Base-by-base conservation (phyloP, 148 eudicot genomes). In the Oxyria digyna region DNA sequence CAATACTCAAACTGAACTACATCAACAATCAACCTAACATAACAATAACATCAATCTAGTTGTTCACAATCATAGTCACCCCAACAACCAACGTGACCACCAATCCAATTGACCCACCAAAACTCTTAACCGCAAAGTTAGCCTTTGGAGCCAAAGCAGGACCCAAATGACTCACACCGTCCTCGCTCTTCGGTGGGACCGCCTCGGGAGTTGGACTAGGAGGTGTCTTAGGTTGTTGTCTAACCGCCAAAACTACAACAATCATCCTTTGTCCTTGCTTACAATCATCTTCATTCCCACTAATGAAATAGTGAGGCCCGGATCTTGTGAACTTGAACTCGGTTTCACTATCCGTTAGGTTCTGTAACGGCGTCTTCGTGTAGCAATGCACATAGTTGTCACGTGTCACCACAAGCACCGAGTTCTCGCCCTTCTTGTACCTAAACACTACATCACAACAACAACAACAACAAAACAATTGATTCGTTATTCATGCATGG, bases 231-330 rank as follows among this genome's bases (percentile, higher is more conserved):
- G 20, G 65, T 1, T 69, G 65, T 0, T 69, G 75, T 50, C 83
- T 72, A 8, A 74, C 43, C 2, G 92, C 84, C 48, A 89, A 41
- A 6, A 89, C 96, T 3, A 85, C 78, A 6, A 84, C 64, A 29
- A 78, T 72, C 21, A 89, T 45, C 78, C 81, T 85, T 65, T 87
- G 88, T n/a, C 90, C 90, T 18, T 75, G 55, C 12, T 68, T 59
- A 64, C 96, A 90, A 52, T 71, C 69, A 7, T 70, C 67, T 37
- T 77, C 67, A 15, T 74, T 73, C 1, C 85, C 85, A 43, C 81
- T 82, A 55, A 89, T 85, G 82, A 89, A 89, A 70, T 69, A 87
- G 72, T 85, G 81, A 1, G 90, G 85, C 6, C 96, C 96, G 0
- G 96, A 87, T 12, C 87, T 81, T n/a, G 76, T 74, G 27, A 89